Evolutionary conservation across 2,329 filamentous ascomycete genomes (phyloP), one percentile per base, ranked within the genome.

Genomic region (Fusarium globosum): DNA sequence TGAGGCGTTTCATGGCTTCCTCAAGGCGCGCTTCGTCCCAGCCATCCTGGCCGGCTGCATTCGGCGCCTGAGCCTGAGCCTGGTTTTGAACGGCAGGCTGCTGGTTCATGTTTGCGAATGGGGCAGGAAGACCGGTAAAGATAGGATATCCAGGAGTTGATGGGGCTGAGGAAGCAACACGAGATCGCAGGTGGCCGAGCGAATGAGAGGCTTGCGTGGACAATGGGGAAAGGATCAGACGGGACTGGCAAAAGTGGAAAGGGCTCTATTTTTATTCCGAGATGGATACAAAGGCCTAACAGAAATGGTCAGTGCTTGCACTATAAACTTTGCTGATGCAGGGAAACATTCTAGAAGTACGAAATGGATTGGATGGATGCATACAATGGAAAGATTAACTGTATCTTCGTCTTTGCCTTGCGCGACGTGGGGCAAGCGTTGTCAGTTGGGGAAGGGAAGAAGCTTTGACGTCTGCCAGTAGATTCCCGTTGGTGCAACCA

Each of bases 21-120:
- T 86, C 83, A 12, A 90, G 81, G 65, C 84, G 84, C 61, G 85
- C 82, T 78, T 90, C 87, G 53, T 88, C 84, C 81, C 83, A 82
- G 14, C 80, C 77, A 61, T 83, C 82, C 43, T 80, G 77, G 56
- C 70, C 73, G 38, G 66, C 71, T 59, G 58, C 73, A 58, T 68
- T 68, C 41, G 65, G 67, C 61, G 71, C 73, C 59, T 77, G 73
- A 52, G 38, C 23, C 52, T 69, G 67, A 39, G 74, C 63, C 33
- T 71, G 61, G 28, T 62, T 53, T 49, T 75, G 69, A 48, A 48
- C 56, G 45, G 72, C 51, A 69, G 75, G 65, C 55, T 79, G 67
- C 59, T 72, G 66, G 58, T 62, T 72, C 77, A 78, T 78, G 41
- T 45, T 53, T 49, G 62, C 45, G 53, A 68, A 70, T 48, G 39